These are phyloP conservation scores for Erysimum cheiranthoides DNA, from an alignment of 345 rosid species.

Conservation along the genomic window DNA sequence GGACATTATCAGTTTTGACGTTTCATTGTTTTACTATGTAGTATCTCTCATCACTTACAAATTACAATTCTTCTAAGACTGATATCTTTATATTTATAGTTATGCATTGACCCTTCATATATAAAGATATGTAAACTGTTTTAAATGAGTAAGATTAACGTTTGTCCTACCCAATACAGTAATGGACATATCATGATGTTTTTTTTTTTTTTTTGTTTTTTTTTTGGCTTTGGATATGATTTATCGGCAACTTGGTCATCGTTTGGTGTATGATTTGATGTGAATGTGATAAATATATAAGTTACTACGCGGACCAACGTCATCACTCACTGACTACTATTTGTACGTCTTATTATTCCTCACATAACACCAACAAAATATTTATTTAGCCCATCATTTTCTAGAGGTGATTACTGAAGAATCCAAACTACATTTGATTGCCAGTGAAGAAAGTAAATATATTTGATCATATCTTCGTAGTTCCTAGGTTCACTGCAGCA, in stretches of 20 bases:
- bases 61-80: not conserved
- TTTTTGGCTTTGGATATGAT: slow-evolving; percentile 16
- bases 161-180: slow-evolving; percentile 23
- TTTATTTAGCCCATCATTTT: not conserved
- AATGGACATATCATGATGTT: slow-evolving; percentile 14
- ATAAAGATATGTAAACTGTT: slow-evolving; percentile 8
- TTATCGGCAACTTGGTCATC: slow-evolving; percentile 25
- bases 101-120: slow-evolving; percentile 3
- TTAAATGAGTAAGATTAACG: slow-evolving; percentile 13
- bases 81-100: not conserved
- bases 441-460: not conserved
- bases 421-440: not conserved
- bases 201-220: not conserved
- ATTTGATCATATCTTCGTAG: not conserved
- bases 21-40: not conserved
- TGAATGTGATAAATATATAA: slow-evolving; percentile 9
- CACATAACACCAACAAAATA: slow-evolving; percentile 4
- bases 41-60: not conserved
- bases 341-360: slow-evolving; percentile 15
- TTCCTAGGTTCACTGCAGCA: not conserved
- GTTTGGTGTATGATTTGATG: slow-evolving; percentile 34
- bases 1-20: not conserved
- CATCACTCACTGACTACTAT: not conserved
- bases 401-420: not conserved
- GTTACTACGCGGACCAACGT: not conserved